Conservation (phyloP, 495 filamentous ascomycete species). For the Cudoniella acicularis region DNA sequence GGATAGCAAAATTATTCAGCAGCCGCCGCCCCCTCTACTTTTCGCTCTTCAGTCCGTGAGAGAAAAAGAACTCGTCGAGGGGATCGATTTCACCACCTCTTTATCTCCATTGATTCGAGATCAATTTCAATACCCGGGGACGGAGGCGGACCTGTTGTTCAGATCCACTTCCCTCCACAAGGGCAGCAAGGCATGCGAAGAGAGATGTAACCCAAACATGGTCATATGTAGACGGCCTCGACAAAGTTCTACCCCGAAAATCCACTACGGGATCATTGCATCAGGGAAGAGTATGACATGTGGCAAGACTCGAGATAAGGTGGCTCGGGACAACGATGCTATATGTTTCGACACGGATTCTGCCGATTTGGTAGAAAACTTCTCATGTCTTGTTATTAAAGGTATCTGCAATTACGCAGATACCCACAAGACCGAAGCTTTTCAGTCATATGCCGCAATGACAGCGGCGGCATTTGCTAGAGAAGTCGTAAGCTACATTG, state of each 20-base stretch:
- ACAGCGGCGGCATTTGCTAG: neutral
- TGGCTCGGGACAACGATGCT: conserved; percentile 16
- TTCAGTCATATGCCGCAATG: neutral
- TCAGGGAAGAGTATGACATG: conserved; percentile 35
- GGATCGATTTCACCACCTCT: neutral
- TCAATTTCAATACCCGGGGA: conserved; percentile 17
- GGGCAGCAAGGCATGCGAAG: neutral
- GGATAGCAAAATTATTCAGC: too few relatives aligned
- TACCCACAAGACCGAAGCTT: neutral
- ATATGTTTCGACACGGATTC: conserved; percentile 41
- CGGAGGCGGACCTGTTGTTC: conserved; percentile 27
- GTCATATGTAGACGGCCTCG: neutral
- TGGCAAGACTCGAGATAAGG: conserved; percentile 25
- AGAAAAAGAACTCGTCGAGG: neutral
- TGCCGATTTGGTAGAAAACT: neutral
- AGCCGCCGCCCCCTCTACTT: neutral
- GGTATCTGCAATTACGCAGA: neutral
- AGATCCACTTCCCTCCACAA: conserved; percentile 31
- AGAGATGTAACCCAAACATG: conserved; percentile 1
- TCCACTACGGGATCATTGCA: conserved; percentile 36
- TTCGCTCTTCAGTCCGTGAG: neutral
- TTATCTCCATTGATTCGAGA: neutral
- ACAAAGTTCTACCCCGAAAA: neutral
- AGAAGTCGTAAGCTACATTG: neutral
- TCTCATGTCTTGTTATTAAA: neutral